Base-by-base conservation (phyloP, 495 filamentous ascomycete species). In the Parmelia sp. region DNA sequence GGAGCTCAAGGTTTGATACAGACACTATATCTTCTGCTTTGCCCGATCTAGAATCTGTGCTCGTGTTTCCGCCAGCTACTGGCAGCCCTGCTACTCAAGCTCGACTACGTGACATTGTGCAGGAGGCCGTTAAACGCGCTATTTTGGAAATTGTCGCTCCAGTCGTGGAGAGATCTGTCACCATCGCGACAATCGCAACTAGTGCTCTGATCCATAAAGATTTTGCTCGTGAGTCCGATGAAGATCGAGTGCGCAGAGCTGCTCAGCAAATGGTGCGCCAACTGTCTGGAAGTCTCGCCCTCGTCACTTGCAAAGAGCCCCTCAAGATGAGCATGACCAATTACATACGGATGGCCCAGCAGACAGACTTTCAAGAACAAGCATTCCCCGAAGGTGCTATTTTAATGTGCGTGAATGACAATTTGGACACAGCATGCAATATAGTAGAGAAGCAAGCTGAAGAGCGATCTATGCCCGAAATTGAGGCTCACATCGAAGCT, bases 281-380 rank as follows among this genome's bases (percentile, higher is more conserved):
- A 62, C 89, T 96, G 40, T 90, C 95, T 45, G 93, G 93, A 19
- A 94, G 90, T 68, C 82, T 99, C 59, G 94, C 94, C 19, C 82
- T 96, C 21, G 94, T 97, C n/a, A 97, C 94, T 9, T 97, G 92
- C 70, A 97, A 97, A 75, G 95, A 99, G 71, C 94, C 94, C 35
- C 79, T 99, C 25, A 86, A 92, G 64, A 91, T 92, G 74, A 97
- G 93, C 77, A 97, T 97, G 78, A 89, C 85, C 40, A 97, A 97
- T 74, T 95, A 97, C 71, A 89, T 99, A 68, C 88, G 95, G n/a
- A 80, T 92, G 71, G 86, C 90, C 14, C 77, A 55, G 51, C 51
- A 82, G 64, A 76, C 82, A 42, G 82, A 84, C n/a, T 76, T 82
- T 37, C 82, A 80, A 0, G 90, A 96, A 37, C 86, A 89, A 69